Base-by-base conservation (phyloP, 2,329 filamentous ascomycete genomes). In the Hirsutella minnesotensis region DNA sequence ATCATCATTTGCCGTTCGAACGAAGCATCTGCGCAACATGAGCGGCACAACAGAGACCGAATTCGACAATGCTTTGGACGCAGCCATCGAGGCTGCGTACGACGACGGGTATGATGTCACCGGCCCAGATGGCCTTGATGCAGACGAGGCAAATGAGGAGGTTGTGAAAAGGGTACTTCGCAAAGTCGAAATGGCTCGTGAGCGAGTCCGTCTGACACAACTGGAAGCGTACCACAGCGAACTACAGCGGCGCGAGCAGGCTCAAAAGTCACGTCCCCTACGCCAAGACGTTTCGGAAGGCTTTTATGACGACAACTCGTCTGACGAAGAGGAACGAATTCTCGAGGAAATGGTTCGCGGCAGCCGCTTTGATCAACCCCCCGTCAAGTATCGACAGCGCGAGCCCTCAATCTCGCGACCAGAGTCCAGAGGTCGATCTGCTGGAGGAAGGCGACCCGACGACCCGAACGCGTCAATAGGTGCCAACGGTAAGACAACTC, bases 1-100 rank as follows among this genome's bases (percentile, higher is more conserved):
- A 4, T 89, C 85, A 1, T 86, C 83, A 1, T 64, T 81, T 45
- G 74, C 79, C 36, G 64, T 84, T 39, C 73, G 77, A 47, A 73
- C 83, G 49, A 86, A 82, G 54, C 81, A 84, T 49, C 75, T 86
- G 42, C 77, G 83, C 39, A 71, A 70, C 30, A 58, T 72, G 3
- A 90, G 84, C 49, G 80, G 79, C 37, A 79, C 75, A 24, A 92
- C 86, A 0, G 86, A 94, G 58, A 83, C 86, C 7, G 89, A 95
- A 56, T 95, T 96, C 51, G 89, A 95, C 62, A 88, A 87, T 9
- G 92, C 92, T 4, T 71, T 96, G 36, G 90, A 96, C 64, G 90
- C 89, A 20, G 92, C 92, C 13, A 89, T 96, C 9, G 92, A 96
- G 61, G 90, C 90, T 40, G 92, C 90, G 5, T 98, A 96, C 59